Evolutionary conservation across 192 early-diverging fungal species (phyloP).

Genomic region (Pecoramyces ruminantium): DNA sequence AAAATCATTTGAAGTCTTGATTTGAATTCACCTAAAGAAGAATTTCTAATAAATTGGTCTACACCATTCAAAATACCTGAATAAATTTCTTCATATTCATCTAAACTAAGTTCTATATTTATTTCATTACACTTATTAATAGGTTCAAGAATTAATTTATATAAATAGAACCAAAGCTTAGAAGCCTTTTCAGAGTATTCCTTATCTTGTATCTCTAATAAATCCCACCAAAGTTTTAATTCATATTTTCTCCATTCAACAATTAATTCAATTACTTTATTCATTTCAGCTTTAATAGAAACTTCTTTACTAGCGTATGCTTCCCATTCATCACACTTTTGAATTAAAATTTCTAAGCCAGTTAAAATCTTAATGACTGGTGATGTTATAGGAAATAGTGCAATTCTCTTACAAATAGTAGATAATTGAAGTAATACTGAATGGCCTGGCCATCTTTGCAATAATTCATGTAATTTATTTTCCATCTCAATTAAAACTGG

Average conservation of each 20-base stretch:
- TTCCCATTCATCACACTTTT: conserved; percentile 90
- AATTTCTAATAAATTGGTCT: conserved; percentile 10
- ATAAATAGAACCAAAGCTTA: conserved; percentile 83
- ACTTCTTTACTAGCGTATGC: conserved; percentile 63
- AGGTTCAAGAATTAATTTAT: conserved; percentile 27
- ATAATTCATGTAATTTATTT: conserved; percentile 32
- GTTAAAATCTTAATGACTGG: conserved; percentile 81
- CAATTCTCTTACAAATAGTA: conserved; percentile 18
- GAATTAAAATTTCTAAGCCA: conserved; percentile 71
- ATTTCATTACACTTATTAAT: conserved; percentile 10
- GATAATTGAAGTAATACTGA: conserved; percentile 59
- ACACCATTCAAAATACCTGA: conserved; percentile 10
- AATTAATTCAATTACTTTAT: conserved; percentile 52
- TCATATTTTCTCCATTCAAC: conserved; percentile 85
- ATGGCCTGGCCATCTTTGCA: conserved; percentile 82
- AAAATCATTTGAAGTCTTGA: neutral
- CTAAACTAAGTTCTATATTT: neutral
- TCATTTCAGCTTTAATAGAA: conserved; percentile 49
- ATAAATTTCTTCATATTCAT: conserved; percentile 13
- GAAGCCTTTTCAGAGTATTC: conserved; percentile 41
- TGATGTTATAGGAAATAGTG: conserved; percentile 55
- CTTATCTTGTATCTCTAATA: conserved; percentile 68
- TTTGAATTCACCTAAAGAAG: neutral
- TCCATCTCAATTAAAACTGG: conserved; percentile 45
- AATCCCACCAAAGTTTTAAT: conserved; percentile 71